A percentile compares a stretch with the other conserved stretches of the same genome.
Conservation (phyloP, 345 rosid species). For the Firmiana major region DNA sequence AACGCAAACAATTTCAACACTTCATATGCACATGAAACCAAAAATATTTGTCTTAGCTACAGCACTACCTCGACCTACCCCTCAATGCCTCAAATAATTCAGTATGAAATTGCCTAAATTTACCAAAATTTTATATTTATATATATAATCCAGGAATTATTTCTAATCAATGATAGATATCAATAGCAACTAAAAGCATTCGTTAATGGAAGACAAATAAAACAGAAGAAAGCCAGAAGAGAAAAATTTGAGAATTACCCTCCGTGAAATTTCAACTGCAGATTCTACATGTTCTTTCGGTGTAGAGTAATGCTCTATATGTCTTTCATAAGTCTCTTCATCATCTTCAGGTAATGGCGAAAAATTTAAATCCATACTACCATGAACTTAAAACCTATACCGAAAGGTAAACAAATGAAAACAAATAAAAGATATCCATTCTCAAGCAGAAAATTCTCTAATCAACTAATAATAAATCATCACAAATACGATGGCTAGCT, state of each 20-base stretch:
- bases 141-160: neutral
- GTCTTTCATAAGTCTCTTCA: constrained; percentile 55
- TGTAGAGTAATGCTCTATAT: constrained; percentile 35
- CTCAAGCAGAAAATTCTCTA: constrained; percentile 1
- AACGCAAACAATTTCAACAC: neutral
- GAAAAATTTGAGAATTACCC: constrained; percentile 40
- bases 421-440: neutral
- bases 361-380: constrained; percentile 74
- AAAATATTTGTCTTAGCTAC: neutral
- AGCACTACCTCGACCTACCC: neutral
- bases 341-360: constrained; percentile 76
- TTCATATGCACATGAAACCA: neutral
- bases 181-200: constrained; percentile 3
- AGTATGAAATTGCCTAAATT: neutral
- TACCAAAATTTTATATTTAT: neutral
- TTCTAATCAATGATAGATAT: neutral
- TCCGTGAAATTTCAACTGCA: constrained; percentile 56
- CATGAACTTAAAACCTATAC: constrained; percentile 27
- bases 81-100: neutral
- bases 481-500: neutral
- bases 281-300: constrained; percentile 58
- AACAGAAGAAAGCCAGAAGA: neutral
- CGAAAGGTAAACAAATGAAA: neutral
- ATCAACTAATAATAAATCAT: neutral
- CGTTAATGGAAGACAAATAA: neutral